Evolutionary conservation across 2,329 filamentous ascomycete species (phyloP).

Genomic region (Tolypocladium cylindrosporum): DNA sequence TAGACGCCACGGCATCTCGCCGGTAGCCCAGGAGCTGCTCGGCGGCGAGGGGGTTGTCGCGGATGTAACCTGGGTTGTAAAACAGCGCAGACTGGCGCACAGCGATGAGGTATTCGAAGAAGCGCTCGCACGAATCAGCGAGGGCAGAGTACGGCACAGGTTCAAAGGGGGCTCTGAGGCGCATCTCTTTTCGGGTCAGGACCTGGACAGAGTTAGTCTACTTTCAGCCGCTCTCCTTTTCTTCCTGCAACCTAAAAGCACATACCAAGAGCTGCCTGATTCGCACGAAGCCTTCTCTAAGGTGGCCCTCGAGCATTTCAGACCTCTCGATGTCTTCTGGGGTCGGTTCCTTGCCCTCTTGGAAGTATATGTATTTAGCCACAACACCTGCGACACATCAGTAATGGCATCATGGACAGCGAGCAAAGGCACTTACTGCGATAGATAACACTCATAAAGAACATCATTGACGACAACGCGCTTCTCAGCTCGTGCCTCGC

Average conservation of each 20-base stretch:
- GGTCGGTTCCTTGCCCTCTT: constrained; percentile 40
- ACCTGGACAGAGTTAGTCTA: constrained; percentile 16
- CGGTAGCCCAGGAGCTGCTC: constrained; percentile 38
- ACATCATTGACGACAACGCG: constrained; percentile 45
- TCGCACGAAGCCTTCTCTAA: constrained; percentile 50
- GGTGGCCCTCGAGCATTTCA: constrained; percentile 46
- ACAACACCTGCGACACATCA: constrained; percentile 29
- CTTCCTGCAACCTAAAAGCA: not conserved
- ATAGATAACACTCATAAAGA: constrained; percentile 48
- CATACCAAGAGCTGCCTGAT: constrained; percentile 43
- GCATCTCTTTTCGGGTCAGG: constrained; percentile 48
- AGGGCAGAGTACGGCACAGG: constrained; percentile 45
- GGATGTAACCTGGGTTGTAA: constrained; percentile 43
- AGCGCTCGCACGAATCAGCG: constrained; percentile 44
- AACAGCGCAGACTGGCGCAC: constrained; percentile 48
- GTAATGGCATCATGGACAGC: not conserved
- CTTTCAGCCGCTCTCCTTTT: not conserved
- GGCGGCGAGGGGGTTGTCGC: constrained; percentile 37
- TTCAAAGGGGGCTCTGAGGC: constrained; percentile 46
- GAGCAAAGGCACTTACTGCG: constrained; percentile 24
- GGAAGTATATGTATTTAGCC: constrained; percentile 49
- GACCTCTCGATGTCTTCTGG: constrained; percentile 40
- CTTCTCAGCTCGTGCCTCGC: constrained; percentile 48
- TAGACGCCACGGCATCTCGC: constrained; percentile 46
- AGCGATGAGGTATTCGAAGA: constrained; percentile 49